A percentile compares a stretch with the other conserved stretches of the same genome.
phyloP scores from a whole-genome alignment of 805 yeast genomes.

The Ogataea henricii region DNA sequence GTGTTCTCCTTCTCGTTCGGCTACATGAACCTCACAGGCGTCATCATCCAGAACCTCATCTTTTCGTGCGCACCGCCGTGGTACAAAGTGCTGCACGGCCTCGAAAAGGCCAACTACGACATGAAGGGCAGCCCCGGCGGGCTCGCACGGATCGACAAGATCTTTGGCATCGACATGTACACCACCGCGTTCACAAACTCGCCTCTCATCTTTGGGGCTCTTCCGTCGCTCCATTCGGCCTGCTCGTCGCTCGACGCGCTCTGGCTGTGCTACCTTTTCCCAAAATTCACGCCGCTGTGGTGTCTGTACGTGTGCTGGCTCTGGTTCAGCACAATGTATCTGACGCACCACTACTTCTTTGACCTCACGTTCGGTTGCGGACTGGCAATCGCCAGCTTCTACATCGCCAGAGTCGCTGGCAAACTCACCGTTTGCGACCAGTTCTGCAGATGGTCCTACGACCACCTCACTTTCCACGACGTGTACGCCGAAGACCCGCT shows the following conservation, averaged over 20 bases:
- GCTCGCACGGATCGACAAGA: constrained; percentile 76
- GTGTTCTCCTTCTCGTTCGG: constrained; percentile 93
- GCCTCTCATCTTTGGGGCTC: constrained; percentile 86
- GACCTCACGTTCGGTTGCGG: constrained; percentile 93
- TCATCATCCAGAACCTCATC: constrained; percentile 65
- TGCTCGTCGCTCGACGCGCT: constrained; percentile 92
- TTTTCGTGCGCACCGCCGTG: constrained; percentile 98
- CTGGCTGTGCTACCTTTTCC: constrained; percentile 82
- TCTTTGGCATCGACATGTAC: constrained; percentile 81
- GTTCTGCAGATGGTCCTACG: constrained; percentile 27
- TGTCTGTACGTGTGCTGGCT: constrained; percentile 84
- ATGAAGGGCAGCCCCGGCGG: constrained; percentile 98
- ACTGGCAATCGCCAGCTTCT: constrained; percentile 71
- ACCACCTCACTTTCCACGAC: constrained; percentile 10
- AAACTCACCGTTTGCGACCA: constrained; percentile 17
- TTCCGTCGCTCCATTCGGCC: constrained; percentile 85
- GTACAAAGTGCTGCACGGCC: constrained; percentile 84
- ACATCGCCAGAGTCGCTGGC: constrained; percentile 59
- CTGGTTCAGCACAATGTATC: constrained; percentile 98
- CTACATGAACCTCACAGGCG: constrained; percentile 88
- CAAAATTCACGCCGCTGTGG: constrained; percentile 64
- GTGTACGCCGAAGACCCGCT: constrained; percentile 27
- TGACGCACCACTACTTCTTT: constrained; percentile 94
- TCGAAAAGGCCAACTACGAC: constrained; percentile 85
- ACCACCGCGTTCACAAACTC: constrained; percentile 80